Percentiles rank a stretch among this genome's conserved stretches.
phyloP scores from a whole-genome alignment of 345 rosid genomes.

The Cardamine occulta region DNA sequence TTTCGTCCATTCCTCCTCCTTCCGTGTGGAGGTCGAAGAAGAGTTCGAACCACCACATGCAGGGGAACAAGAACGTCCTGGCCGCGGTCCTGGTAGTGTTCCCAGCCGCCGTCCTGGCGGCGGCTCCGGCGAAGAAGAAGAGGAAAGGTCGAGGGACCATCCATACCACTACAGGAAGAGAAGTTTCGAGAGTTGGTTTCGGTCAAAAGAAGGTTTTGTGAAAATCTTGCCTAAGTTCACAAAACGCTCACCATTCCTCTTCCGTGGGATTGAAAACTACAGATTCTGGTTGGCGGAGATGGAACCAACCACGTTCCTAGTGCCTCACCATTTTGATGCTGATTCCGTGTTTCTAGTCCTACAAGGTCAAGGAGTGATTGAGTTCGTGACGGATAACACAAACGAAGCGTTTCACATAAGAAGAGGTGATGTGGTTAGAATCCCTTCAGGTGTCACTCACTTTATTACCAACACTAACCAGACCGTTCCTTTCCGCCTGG shows the following conservation, averaged over 20 bases:
- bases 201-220: slow-evolving; percentile 47
- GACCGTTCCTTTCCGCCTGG: slow-evolving; percentile 40
- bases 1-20: slow-evolving; percentile 31
- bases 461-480: slow-evolving; percentile 46
- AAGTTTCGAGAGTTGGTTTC: slow-evolving; percentile 32
- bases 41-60: slow-evolving; percentile 46
- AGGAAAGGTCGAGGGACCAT: slow-evolving; percentile 20
- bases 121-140: slow-evolving; percentile 14
- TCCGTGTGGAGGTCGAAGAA: slow-evolving; percentile 30
- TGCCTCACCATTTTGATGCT: slow-evolving; percentile 55
- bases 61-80: slow-evolving; percentile 15
- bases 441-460: slow-evolving; percentile 45
- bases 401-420: slow-evolving; percentile 46
- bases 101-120: neutral
- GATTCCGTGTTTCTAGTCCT: slow-evolving; percentile 44
- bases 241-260: slow-evolving; percentile 45
- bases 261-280: slow-evolving; percentile 52
- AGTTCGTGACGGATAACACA: slow-evolving; percentile 37
- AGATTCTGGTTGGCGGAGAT: slow-evolving; percentile 45
- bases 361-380: slow-evolving; percentile 49
- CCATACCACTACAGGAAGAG: slow-evolving; percentile 49
- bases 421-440: slow-evolving; percentile 49
- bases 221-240: slow-evolving; percentile 49
- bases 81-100: neutral
- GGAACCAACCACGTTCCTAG: slow-evolving; percentile 49